These are phyloP conservation scores for Funneliformis caledonium DNA, from an alignment of 371 early-diverging fungal species.

Conservation along the genomic window DNA sequence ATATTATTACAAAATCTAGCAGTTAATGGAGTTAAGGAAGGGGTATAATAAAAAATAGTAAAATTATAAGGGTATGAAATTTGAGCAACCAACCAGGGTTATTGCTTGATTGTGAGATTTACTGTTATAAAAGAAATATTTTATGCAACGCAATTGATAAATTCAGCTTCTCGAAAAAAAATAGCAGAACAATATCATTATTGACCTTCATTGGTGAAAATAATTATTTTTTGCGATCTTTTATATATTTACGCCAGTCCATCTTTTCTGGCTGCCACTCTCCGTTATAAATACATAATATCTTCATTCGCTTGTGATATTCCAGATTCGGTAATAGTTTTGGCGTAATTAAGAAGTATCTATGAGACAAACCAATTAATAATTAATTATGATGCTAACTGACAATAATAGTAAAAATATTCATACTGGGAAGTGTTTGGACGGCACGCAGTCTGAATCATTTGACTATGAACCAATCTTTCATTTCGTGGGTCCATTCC, in stretches of 20 bases:
- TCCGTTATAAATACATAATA: slow-evolving; percentile 94
- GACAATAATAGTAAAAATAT: background rate
- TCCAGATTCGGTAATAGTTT: slow-evolving; percentile 96
- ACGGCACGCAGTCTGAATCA: slow-evolving; percentile 77
- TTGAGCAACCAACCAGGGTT: no score
- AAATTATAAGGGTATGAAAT: no score
- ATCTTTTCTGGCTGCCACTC: slow-evolving; percentile 76
- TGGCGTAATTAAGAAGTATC: slow-evolving; percentile 98
- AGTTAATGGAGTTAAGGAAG: no score
- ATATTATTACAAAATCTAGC: no score
- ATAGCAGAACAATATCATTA: no score
- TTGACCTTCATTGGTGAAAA: no score
- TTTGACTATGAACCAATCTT: slow-evolving; percentile 92
- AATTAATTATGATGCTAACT: background rate
- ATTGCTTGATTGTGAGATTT: no score
- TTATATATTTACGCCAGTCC: slow-evolving; percentile 28
- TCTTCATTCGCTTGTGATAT: slow-evolving; percentile 92
- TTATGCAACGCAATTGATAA: no score
- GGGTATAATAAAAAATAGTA: no score
- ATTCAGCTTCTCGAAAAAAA: no score
- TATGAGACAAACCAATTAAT: slow-evolving; percentile 44
- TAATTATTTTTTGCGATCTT: background rate
- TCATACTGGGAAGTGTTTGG: slow-evolving; percentile 74
- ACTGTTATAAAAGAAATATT: no score
- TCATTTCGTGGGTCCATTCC: slow-evolving; percentile 99